Conservation (phyloP, 495 filamentous ascomycete genomes). For the Xylaria palmicola region DNA sequence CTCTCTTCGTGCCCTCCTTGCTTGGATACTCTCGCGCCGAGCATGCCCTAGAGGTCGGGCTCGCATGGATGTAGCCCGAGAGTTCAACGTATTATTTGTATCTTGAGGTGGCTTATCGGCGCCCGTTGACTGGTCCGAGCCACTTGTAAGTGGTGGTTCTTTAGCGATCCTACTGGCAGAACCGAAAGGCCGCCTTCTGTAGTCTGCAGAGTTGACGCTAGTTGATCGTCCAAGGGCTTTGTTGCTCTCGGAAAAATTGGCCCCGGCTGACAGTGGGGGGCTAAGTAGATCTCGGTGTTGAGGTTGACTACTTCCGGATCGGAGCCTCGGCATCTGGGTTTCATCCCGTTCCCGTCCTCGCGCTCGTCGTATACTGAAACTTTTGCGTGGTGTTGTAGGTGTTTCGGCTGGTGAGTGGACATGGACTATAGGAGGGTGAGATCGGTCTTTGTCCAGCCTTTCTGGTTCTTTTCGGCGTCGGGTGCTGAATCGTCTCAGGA, state of each 20-base stretch:
- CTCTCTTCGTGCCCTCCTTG: slow-evolving; percentile 60
- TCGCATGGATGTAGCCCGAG: slow-evolving; percentile 61
- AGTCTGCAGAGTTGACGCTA: slow-evolving; percentile 83
- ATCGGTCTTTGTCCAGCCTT: slow-evolving; percentile 55
- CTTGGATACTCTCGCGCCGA: slow-evolving; percentile 86
- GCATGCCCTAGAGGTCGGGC: slow-evolving; percentile 91
- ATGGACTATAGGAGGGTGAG: slow-evolving; percentile 67
- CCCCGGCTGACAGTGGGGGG: slow-evolving; percentile 62
- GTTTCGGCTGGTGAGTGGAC: slow-evolving; percentile 72
- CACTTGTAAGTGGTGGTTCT: slow-evolving; percentile 70
- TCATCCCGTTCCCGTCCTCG: slow-evolving; percentile 53
- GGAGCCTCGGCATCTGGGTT: slow-evolving; percentile 51
- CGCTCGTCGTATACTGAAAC: slow-evolving; percentile 75
- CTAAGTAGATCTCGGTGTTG: slow-evolving; percentile 72
- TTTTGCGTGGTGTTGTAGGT: slow-evolving; percentile 64
- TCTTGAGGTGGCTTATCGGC: slow-evolving; percentile 41
- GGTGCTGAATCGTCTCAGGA: slow-evolving; percentile 89
- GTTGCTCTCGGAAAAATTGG: slow-evolving; percentile 52
- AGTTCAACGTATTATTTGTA: slow-evolving; percentile 38
- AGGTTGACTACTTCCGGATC: slow-evolving; percentile 64
- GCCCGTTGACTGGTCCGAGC: slow-evolving; percentile 66
- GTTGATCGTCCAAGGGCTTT: slow-evolving; percentile 75
- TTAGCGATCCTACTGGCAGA: slow-evolving; percentile 44
- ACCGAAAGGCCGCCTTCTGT: slow-evolving; percentile 62
- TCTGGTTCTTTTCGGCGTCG: slow-evolving; percentile 63